Base-by-base conservation (phyloP, 768 basidiomycete species). In the Boletus patriciae region DNA sequence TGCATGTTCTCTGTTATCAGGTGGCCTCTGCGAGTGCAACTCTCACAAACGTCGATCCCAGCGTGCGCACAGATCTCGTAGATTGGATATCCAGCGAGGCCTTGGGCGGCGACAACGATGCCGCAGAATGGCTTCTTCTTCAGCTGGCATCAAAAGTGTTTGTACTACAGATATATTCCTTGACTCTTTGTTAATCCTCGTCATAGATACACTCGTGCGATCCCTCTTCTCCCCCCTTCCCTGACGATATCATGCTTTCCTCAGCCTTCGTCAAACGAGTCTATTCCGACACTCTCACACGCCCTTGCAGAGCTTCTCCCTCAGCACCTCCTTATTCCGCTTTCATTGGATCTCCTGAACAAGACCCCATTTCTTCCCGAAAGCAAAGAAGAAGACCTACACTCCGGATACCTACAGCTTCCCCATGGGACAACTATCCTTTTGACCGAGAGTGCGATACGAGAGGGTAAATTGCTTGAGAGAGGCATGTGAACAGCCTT, bases 111-210 rank as follows among this genome's bases (percentile, higher is more conserved):
- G 91, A 94, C 64, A 69, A 63, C 31, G 75, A 82, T 21, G 85
- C 85, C 2, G 89, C 90, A 23, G 86, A 92, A 71, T 92, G 87
- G 87, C 76, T 89, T 8, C 74, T 93, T 6, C 74, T 92, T 27
- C 74, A 79, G 42, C 65, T 78, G 44, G 76, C 87, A 16, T 78
- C 85, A 29, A 79, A 79, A 72, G 82, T 87, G 91, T 92, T 65
- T 61, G 88, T 75, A 29, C 11, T 9, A 46, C 15, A 34, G 6
- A 47, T 7, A 10, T n/a, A 40, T 47, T 6, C 27, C 11, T 42
- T 46, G 8, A 45, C 44, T 53, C 38, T 21, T 33, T 27, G 45
- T 18, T 57, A 25, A 65, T 48, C 11, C 27, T 46, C 46, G 9
- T 27, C 19, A 40, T 57, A 93, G 91, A 25, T 83, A 88, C 74